phyloP scores from a whole-genome alignment of 148 eudicot species.

The Diospyros lotus region DNA sequence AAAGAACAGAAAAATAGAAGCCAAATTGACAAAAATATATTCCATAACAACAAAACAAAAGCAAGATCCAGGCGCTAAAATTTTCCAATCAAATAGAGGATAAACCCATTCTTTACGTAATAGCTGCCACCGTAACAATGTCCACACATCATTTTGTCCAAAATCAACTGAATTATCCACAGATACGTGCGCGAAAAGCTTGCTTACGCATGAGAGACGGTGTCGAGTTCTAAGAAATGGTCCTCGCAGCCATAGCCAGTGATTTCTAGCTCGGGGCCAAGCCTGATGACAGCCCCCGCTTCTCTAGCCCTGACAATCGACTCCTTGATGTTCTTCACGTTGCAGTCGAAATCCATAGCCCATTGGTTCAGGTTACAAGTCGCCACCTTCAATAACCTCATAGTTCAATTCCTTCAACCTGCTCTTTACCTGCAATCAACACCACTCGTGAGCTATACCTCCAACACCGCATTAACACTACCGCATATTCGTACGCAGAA shows the following conservation, averaged over 20 bases:
- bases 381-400: constrained; percentile 93
- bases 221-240: constrained; percentile 88
- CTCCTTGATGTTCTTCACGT: constrained; percentile 68
- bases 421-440: background rate
- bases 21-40: too few relatives aligned
- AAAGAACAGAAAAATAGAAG: too few relatives aligned
- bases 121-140: background rate
- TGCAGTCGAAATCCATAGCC: constrained; percentile 96
- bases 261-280: constrained; percentile 98
- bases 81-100: too few relatives aligned
- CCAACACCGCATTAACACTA: too few relatives aligned
- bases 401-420: constrained; percentile 17
- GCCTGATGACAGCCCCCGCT: constrained; percentile 73
- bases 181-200: too few relatives aligned
- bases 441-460: background rate
- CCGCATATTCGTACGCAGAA: too few relatives aligned
- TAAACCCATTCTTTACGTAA: background rate
- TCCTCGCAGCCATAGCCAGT: constrained; percentile 98
- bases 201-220: constrained; percentile 74
- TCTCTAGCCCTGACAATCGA: constrained; percentile 64
- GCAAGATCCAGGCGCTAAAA: too few relatives aligned
- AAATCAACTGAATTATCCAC: background rate
- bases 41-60: too few relatives aligned
- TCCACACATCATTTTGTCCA: background rate
- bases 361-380: constrained; percentile 96